phyloP scores from a whole-genome alignment of 306 rosid genomes.

The Lithocarpus polystachyus region DNA sequence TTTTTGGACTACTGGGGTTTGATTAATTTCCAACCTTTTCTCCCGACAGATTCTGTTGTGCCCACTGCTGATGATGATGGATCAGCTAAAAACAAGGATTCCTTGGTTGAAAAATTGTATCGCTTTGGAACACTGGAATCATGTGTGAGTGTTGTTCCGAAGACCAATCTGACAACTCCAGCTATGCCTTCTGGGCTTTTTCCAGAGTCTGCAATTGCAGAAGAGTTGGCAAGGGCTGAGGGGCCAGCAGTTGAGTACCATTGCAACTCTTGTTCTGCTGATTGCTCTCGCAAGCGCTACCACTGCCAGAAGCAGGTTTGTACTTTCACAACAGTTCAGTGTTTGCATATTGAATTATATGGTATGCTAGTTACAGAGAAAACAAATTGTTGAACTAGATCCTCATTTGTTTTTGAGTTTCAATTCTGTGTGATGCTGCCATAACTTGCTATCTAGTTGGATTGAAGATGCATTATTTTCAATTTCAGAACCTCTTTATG shows the following conservation, averaged over 20 bases:
- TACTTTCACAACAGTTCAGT: background rate
- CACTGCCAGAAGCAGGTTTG: conserved; percentile 98
- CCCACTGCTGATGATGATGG: conserved; percentile 37
- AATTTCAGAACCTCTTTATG: too few species aligned
- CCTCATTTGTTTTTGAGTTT: background rate
- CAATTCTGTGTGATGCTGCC: background rate
- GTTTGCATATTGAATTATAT: background rate
- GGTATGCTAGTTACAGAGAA: background rate
- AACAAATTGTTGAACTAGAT: background rate
- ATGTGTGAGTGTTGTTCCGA: conserved; percentile 46
- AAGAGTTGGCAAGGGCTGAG: conserved; percentile 74
- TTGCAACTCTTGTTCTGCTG: conserved; percentile 94
- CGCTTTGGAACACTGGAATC: conserved; percentile 64
- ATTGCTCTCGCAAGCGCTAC: conserved; percentile 96
- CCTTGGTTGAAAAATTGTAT: conserved; percentile 69
- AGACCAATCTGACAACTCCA: conserved; percentile 43
- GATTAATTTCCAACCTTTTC: conserved; percentile 86
- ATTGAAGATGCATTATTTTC: background rate
- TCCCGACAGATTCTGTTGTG: conserved; percentile 42
- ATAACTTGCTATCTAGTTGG: background rate
- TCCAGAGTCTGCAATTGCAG: conserved; percentile 73
- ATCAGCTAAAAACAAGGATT: conserved; percentile 38
- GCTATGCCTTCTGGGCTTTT: conserved; percentile 62
- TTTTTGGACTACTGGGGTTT: conserved; percentile 94
- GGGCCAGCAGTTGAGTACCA: conserved; percentile 92